Percentiles rank a stretch among this genome's conserved stretches.
Conservation (phyloP, 176 grass and related monocot genomes). For the Otatea glauca region DNA sequence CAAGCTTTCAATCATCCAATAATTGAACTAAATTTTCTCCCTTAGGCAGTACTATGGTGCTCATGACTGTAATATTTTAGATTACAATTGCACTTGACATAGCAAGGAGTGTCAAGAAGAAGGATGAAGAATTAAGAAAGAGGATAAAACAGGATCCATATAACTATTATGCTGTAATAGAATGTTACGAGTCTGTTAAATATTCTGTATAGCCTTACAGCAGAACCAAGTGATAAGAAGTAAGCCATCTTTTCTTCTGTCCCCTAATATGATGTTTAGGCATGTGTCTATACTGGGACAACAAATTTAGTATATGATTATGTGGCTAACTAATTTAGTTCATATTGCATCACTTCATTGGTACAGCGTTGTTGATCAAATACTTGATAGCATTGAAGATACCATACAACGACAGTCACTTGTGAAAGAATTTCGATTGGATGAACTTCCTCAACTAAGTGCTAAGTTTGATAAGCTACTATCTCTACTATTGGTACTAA, state of each 20-base stretch:
- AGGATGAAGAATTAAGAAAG: slow-evolving; percentile 64
- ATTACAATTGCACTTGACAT: slow-evolving; percentile 95
- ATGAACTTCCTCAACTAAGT: slow-evolving; percentile 83
- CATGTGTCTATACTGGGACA: slow-evolving; percentile 15
- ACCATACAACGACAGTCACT: slow-evolving; percentile 39
- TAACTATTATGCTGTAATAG: slow-evolving; percentile 64
- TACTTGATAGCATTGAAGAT: slow-evolving; percentile 36
- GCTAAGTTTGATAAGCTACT: slow-evolving; percentile 81
- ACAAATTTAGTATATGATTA: slow-evolving; percentile 22
- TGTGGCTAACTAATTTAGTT: slow-evolving; percentile 30
- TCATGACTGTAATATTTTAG: slow-evolving; percentile 46
- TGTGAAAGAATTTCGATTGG: slow-evolving; percentile 63
- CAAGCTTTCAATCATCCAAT: slow-evolving; percentile 12
- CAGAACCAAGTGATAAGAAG: slow-evolving; percentile 51
- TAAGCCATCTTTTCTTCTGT: slow-evolving; percentile 44
- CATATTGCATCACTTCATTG: slow-evolving; percentile 16
- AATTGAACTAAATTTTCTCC: slow-evolving; percentile 28
- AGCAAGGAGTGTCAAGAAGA: slow-evolving; percentile 85
- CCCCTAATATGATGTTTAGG: background rate
- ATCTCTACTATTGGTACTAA: slow-evolving; percentile 62
- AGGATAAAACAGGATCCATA: slow-evolving; percentile 74
- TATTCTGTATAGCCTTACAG: slow-evolving; percentile 64
- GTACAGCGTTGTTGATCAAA: slow-evolving; percentile 55
- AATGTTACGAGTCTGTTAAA: slow-evolving; percentile 74
- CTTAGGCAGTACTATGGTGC: background rate